phyloP scores from a whole-genome alignment of 306 rosid species.

The Ochetophila trinervis region DNA sequence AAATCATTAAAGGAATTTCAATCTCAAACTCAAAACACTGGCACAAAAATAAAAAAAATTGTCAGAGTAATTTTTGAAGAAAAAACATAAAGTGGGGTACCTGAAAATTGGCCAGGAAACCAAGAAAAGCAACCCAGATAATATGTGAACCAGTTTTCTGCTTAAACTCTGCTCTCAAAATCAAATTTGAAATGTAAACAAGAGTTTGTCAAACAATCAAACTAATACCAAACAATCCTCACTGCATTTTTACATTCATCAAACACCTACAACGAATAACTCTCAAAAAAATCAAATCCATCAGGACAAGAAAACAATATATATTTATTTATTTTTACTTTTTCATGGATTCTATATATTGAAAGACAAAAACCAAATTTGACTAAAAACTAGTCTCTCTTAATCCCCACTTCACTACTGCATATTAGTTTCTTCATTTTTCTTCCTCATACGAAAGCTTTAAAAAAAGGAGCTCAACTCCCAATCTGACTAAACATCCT shows the following conservation, averaged over 20 bases:
- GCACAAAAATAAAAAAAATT: neutral
- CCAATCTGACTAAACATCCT: neutral
- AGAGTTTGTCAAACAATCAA: neutral
- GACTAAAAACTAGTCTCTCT: no score
- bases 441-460: neutral
- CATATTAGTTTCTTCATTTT: no score
- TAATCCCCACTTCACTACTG: no score
- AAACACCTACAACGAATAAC: no score
- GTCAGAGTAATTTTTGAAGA: conserved; percentile 4
- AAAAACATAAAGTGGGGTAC: conserved; percentile 30
- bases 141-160: conserved; percentile 82
- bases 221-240: neutral
- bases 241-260: no score
- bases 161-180: conserved; percentile 56
- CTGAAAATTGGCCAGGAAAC: conserved; percentile 94
- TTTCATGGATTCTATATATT: no score
- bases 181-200: neutral
- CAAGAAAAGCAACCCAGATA: conserved; percentile 77
- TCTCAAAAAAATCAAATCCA: no score
- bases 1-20: conserved; percentile 19
- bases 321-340: no score
- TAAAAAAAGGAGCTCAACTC: neutral
- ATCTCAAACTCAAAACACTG: conserved; percentile 10
- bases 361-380: no score
- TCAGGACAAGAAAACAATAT: no score